Conservation (phyloP, 2,329 filamentous ascomycete genomes). For the Penicillium fuscoglaucum region DNA sequence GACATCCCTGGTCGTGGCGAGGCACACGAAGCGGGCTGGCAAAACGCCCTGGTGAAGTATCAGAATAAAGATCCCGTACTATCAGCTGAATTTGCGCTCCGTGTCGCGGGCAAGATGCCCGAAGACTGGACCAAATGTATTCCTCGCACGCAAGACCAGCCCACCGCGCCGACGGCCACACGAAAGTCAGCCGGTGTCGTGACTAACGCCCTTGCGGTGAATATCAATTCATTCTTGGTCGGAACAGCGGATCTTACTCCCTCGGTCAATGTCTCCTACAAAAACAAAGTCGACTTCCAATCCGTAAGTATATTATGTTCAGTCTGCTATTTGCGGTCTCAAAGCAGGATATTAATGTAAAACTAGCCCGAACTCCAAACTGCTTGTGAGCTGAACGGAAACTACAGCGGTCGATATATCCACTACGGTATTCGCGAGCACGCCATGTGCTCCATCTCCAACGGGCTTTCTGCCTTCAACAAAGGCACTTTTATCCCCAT, state of each 20-base stretch:
- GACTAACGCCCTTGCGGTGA: conserved; percentile 54
- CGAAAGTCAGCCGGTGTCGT: conserved; percentile 51
- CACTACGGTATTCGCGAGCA: conserved; percentile 63
- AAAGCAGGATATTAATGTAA: conserved; percentile 16
- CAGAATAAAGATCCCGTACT: conserved; percentile 48
- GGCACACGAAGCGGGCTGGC: conserved; percentile 52
- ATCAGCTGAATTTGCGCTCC: conserved; percentile 50
- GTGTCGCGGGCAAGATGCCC: conserved; percentile 52
- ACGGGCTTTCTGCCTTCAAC: conserved; percentile 62
- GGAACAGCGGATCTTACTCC: conserved; percentile 56
- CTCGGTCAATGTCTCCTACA: conserved; percentile 58
- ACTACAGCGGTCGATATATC: conserved; percentile 52
- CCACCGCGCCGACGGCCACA: conserved; percentile 52
- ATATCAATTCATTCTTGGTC: conserved; percentile 53
- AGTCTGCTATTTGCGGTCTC: neutral
- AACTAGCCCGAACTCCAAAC: conserved; percentile 31
- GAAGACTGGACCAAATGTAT: conserved; percentile 54
- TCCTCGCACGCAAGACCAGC: conserved; percentile 48
- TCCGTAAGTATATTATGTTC: conserved; percentile 36
- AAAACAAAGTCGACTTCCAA: conserved; percentile 53
- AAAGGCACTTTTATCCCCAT: conserved; percentile 58
- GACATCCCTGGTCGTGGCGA: conserved; percentile 51
- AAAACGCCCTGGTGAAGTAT: conserved; percentile 48
- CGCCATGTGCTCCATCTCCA: conserved; percentile 76
- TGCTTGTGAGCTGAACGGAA: conserved; percentile 47